A percentile compares a stretch with the other conserved stretches of the same genome.
phyloP scores from a whole-genome alignment of 176 grass and related monocot species.

The Carex scoparia region DNA sequence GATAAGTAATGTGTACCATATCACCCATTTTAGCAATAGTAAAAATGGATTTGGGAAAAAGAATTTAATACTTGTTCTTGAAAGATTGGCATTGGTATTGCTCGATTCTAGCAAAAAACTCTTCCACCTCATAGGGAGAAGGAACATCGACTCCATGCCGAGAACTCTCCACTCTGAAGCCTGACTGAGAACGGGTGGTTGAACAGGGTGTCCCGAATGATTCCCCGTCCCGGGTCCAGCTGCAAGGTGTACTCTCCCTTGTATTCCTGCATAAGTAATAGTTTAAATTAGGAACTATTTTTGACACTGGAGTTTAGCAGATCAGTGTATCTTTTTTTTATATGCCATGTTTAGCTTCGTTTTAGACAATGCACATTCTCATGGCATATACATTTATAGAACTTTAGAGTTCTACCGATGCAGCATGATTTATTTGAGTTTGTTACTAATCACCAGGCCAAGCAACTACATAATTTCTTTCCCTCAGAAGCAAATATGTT shows the following conservation, averaged over 20 bases:
- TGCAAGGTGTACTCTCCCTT: conserved; percentile 47
- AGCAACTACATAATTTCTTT: not conserved
- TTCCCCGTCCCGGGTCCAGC: conserved; percentile 26
- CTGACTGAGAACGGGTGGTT: conserved; percentile 24
- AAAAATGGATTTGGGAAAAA: not conserved
- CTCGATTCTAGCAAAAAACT: conserved; percentile 33
- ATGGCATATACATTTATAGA: not conserved
- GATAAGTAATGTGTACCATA: not conserved
- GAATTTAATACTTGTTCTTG: conserved; percentile 28
- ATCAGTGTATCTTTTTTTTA: not conserved
- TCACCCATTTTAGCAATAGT: not conserved
- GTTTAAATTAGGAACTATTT: not conserved
- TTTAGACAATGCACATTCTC: not conserved
- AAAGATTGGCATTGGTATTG: conserved; percentile 39
- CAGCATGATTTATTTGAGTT: not conserved
- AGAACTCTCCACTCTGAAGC: conserved; percentile 3
- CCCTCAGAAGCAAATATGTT: too few relatives aligned
- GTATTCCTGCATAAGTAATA: conserved; percentile 22
- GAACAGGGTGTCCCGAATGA: conserved; percentile 27
- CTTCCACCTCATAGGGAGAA: conserved; percentile 35
- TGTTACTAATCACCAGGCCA: not conserved
- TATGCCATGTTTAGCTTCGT: not conserved
- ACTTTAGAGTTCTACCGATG: too few relatives aligned
- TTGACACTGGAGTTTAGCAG: not conserved
- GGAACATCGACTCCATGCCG: conserved; percentile 7